Evolutionary conservation across 306 rosid genomes (phyloP), one percentile per base, ranked within the genome.

Genomic region (Dalbergia cultrata): DNA sequence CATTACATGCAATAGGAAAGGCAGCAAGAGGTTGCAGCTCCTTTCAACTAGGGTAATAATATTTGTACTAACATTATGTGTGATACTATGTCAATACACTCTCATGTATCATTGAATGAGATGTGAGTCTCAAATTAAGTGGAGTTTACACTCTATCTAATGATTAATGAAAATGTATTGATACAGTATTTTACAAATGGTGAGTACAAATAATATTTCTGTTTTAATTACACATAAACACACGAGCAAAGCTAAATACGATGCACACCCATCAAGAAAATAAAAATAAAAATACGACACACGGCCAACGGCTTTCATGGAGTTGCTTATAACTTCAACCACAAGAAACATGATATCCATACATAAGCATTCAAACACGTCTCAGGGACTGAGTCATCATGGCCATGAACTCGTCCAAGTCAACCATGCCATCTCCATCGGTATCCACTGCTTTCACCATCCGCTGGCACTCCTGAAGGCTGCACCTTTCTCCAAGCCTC

Each of bases 351-450:
- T 8, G 60, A 78, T 58, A 66, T 17, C 44, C 49, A 60, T 17
- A 21, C 31, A 72, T 8, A 57, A 58, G 43, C 41, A 53, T 57
- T 82, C 75, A 86, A 80, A 43, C 72, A 17, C 21, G 81, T 59
- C 81, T 75, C 57, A 86, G 10, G 72, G 89, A 74, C 8, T 74
- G 87, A 69, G 92, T 90, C 99, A 95, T 93, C 98, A 93, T 93
- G 56, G 65, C 81, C 88, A 85, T 88, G 82, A 93, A 95, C 87
- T 93, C 98, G 13, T 93, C 85, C 82, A 95, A 83, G 83, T 87
- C 85, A 33, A 95, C 97, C 96, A 92, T 78, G 17, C 92, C 98
- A 74, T 95, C 99, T 31, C 97, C 93, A 70, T 95, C 86, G 1
- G 78, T 86, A 74, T 93, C 99, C 43, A 95, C 97, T 0, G 93